Conservation (phyloP, 2,329 filamentous ascomycete genomes). For the Cordyceps tenuipes region DNA sequence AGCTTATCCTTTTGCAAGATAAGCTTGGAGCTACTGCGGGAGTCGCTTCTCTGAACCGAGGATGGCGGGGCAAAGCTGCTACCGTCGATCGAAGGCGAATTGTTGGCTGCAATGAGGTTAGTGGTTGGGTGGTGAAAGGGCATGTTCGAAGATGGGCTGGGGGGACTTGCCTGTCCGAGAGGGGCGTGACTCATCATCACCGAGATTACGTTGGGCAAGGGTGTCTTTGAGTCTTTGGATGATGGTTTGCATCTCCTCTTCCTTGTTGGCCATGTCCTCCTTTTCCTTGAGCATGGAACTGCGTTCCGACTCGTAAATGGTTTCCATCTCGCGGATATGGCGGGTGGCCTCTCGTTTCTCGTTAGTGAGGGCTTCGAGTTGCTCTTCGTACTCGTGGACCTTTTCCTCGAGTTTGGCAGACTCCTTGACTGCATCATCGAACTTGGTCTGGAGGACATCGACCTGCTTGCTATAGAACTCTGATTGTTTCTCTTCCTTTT, state of each 20-base stretch:
- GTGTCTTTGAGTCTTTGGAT: slow-evolving; percentile 90
- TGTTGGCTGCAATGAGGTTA: slow-evolving; percentile 33
- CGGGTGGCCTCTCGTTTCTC: slow-evolving; percentile 78
- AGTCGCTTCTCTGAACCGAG: slow-evolving; percentile 78
- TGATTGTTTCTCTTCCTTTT: slow-evolving; percentile 68
- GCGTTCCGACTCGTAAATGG: slow-evolving; percentile 84
- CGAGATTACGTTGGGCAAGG: slow-evolving; percentile 62
- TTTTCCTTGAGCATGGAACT: slow-evolving; percentile 84
- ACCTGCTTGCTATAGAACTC: slow-evolving; percentile 78
- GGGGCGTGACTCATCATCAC: slow-evolving; percentile 36
- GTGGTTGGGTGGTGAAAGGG: not conserved
- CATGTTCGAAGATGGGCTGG: not conserved
- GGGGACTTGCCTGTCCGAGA: slow-evolving; percentile 9
- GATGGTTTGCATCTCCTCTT: slow-evolving; percentile 84
- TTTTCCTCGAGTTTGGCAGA: slow-evolving; percentile 82
- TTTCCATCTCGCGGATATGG: slow-evolving; percentile 84
- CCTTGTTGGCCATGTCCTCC: slow-evolving; percentile 72
- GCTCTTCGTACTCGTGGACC: slow-evolving; percentile 76
- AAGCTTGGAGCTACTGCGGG: slow-evolving; percentile 79
- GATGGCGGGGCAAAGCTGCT: slow-evolving; percentile 81
- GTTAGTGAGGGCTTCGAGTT: slow-evolving; percentile 69
- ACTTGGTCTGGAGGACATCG: slow-evolving; percentile 72
- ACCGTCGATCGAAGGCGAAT: slow-evolving; percentile 61
- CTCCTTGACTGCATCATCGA: slow-evolving; percentile 78
- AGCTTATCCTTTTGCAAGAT: slow-evolving; percentile 93